Evolutionary conservation across 768 basidiomycete genomes (phyloP).

Genomic region (Psilocybe azurescens): DNA sequence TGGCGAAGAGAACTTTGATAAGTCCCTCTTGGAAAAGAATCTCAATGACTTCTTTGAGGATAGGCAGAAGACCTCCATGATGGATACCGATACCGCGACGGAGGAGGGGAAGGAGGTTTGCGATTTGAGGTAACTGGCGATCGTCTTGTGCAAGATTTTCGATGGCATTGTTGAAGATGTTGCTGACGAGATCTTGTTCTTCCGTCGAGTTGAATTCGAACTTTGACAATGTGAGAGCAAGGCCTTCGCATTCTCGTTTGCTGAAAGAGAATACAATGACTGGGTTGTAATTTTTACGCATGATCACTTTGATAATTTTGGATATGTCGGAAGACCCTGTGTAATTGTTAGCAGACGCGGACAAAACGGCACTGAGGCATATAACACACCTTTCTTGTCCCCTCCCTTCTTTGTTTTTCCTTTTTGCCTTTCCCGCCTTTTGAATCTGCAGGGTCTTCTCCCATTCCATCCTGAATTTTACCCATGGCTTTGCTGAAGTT

Average conservation of each 20-base stretch:
- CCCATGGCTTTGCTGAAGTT: constrained; percentile 99
- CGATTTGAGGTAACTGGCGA: constrained; percentile 89
- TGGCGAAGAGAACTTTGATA: constrained; percentile 98
- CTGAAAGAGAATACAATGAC: constrained; percentile 99
- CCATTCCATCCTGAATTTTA: constrained; percentile 79
- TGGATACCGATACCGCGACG: constrained; percentile 97
- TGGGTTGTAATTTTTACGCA: constrained; percentile 96
- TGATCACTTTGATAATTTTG: constrained; percentile 98
- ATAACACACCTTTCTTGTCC: constrained; percentile 73
- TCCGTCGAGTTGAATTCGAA: constrained; percentile 94
- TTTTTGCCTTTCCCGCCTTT: constrained; percentile 81
- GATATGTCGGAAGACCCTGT: constrained; percentile 91
- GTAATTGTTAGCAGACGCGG: neutral
- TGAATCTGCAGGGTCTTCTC: constrained; percentile 93
- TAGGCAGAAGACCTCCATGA: constrained; percentile 96
- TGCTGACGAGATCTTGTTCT: constrained; percentile 85
- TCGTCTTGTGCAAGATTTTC: constrained; percentile 87
- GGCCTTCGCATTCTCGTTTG: constrained; percentile 95
- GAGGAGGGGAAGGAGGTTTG: constrained; percentile 89
- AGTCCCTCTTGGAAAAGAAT: constrained; percentile 98
- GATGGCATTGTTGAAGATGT: constrained; percentile 95
- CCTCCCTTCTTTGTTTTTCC: constrained; percentile 96
- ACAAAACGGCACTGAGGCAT: neutral
- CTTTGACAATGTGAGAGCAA: constrained; percentile 92
- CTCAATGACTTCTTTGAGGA: constrained; percentile 98